Conservation (phyloP, 371 early-diverging fungal species). For the Fennellomyces sp. region DNA sequence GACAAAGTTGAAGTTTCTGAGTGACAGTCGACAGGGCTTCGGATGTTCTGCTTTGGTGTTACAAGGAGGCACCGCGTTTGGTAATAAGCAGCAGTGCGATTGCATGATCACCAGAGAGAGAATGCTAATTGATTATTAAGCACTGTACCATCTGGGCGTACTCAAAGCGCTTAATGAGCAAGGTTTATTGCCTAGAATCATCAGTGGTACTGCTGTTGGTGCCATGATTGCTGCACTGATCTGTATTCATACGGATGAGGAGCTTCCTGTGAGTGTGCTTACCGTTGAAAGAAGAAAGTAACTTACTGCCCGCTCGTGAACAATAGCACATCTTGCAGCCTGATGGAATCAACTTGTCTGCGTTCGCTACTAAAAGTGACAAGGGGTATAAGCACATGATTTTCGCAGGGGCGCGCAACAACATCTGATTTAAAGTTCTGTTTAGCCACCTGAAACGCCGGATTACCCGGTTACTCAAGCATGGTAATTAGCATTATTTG, state of each 20-base stretch:
- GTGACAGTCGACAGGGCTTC: constrained; percentile 68
- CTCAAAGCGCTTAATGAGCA: constrained; percentile 71
- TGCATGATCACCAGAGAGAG: not conserved
- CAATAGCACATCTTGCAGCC: constrained; percentile 59
- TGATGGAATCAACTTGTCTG: constrained; percentile 65
- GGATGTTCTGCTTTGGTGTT: constrained; percentile 74
- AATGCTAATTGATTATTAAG: constrained; percentile 19
- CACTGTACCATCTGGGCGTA: constrained; percentile 75
- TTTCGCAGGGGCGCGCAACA: no score
- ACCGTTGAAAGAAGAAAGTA: not conserved
- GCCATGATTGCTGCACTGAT: constrained; percentile 75
- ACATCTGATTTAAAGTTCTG: no score
- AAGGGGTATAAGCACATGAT: constrained; percentile 22
- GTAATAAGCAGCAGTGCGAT: constrained; percentile 23
- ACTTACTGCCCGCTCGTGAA: not conserved
- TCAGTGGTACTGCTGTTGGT: constrained; percentile 74
- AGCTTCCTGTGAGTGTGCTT: constrained; percentile 59
- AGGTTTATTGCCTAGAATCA: constrained; percentile 69
- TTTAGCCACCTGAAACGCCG: constrained; percentile 57
- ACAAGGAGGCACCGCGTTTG: constrained; percentile 74
- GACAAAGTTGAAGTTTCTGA: constrained; percentile 69
- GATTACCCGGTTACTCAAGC: constrained; percentile 64
- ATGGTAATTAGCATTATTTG: constrained; percentile 42
- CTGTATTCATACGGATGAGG: constrained; percentile 72
- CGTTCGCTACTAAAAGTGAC: constrained; percentile 58